Conservation (phyloP, 371 early-diverging fungal species). For the Paramicrosporidium saccamoebae region DNA sequence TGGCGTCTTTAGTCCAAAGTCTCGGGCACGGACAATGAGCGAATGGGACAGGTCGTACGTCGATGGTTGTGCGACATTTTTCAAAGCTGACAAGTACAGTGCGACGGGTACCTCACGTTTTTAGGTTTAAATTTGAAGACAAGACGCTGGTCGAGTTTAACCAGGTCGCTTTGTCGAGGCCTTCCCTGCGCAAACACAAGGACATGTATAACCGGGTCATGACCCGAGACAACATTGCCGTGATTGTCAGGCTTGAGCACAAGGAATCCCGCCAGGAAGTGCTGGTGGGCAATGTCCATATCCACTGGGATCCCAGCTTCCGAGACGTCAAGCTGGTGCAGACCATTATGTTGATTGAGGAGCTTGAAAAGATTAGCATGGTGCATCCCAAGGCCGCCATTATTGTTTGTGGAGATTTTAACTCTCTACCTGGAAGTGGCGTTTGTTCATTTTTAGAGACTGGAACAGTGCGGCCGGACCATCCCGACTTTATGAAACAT, state of each 20-base stretch:
- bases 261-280: constrained; percentile 19
- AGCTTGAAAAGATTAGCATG: constrained; percentile 18
- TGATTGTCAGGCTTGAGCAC: constrained; percentile 47
- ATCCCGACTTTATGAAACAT: constrained; percentile 40
- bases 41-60: constrained; percentile 56
- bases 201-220: constrained; percentile 78
- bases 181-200: constrained; percentile 54
- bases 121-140: constrained; percentile 35
- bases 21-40: constrained; percentile 62
- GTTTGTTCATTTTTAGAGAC: constrained; percentile 60
- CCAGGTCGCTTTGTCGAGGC: constrained; percentile 50
- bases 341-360: constrained; percentile 76
- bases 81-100: constrained; percentile 34
- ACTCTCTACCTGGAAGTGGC: constrained; percentile 62
- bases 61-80: constrained; percentile 96
- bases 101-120: constrained; percentile 4
- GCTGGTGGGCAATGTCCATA: constrained; percentile 67
- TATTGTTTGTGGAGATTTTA: constrained; percentile 83
- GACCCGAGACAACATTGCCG: constrained; percentile 89
- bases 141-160: constrained; percentile 64
- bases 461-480: constrained; percentile 26
- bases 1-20: constrained; percentile 72
- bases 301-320: constrained; percentile 73
- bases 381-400: constrained; percentile 10
- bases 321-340: constrained; percentile 94